phyloP scores from a whole-genome alignment of 2,329 filamentous ascomycete genomes.

The Aspergillus uvarum region DNA sequence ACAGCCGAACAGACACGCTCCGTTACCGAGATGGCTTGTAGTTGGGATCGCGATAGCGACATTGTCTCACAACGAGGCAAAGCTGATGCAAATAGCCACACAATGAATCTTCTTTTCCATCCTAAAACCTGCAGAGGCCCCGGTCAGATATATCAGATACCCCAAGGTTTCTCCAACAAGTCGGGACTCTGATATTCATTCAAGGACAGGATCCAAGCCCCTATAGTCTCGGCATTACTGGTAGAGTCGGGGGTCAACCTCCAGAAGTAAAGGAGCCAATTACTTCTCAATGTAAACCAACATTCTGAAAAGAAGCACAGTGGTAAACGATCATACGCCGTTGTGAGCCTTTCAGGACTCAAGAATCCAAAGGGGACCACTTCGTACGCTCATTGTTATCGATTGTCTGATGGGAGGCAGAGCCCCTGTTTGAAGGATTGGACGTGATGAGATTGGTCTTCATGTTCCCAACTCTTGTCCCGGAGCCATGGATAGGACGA shows the following conservation, averaged over 20 bases:
- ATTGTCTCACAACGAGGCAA: slow-evolving; percentile 23
- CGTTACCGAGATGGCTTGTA: slow-evolving; percentile 59
- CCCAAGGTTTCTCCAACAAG: not conserved
- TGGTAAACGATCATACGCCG: not conserved
- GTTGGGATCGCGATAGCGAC: slow-evolving; percentile 36
- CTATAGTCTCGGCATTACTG: not conserved
- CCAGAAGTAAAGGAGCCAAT: not conserved
- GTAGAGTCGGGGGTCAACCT: not conserved
- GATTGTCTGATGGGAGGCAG: not conserved
- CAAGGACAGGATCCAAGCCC: not conserved
- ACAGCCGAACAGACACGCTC: slow-evolving; percentile 69
- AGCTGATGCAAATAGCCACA: not conserved
- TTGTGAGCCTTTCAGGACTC: not conserved
- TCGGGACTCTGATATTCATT: not conserved
- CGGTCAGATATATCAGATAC: not conserved
- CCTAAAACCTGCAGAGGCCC: not conserved
- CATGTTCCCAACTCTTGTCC: not conserved
- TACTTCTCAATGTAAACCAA: not conserved
- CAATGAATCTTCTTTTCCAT: not conserved
- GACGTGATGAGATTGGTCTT: not conserved
- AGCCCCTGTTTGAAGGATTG: not conserved
- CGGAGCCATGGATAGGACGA: not conserved
- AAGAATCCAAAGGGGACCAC: not conserved
- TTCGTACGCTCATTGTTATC: not conserved
- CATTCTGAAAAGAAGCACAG: not conserved